Base-by-base conservation (phyloP, 352 stramenopile genomes). In the Hyaloperonospora brassicae region DNA sequence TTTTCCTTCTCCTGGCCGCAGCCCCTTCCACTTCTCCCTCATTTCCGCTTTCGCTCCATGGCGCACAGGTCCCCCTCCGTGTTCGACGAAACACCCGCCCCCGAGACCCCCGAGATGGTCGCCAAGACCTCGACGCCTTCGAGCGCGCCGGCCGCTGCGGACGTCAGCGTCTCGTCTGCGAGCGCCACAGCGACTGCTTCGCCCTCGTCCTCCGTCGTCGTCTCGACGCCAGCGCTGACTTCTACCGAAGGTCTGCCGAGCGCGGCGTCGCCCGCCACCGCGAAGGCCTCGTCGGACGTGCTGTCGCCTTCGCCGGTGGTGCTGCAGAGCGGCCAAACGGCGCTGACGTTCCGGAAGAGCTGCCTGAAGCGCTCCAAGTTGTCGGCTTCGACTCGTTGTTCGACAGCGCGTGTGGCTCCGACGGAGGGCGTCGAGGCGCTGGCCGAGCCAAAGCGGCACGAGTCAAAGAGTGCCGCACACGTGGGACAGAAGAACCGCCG, bases 401-500 rank as follows among this genome's bases (percentile, higher is more conserved):
- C 69, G 0, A 41, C 73, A 5, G 27, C 64, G 4, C 36, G 39
- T 12, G 66, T 43, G 27, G 31, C 43, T 11, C 21, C 52, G 14
- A 44, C 47, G 10, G 51, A 41, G 21, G 25, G 43, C 1, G 13
- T 50, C 4, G 10, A 17, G 1, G 43, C 36, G 13, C 23, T 46
- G 7, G 23, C 21, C 1, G 12, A 60, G 12, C 1, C 51, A 8
- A 21, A 12, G 2, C 39, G 53, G 12, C 46, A 21, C 11, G 27
- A 55, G 36, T 51, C 57, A 9, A 61, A 70, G 5, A 11, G 2
- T 8, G 53, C 27, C 7, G 27, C 27, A 31, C 27, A 58, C 1
- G 65, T 72, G 0, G 61, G 86, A 13, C 86, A 96, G 70, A 96
- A 88, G 58, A 96, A 96, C 62, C 71, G 78, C 5, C 79, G 86